Evolutionary conservation across 1,284 basidiomycete species (phyloP), one percentile per base, ranked within the genome.

Genomic region (Tremellales sp.): DNA sequence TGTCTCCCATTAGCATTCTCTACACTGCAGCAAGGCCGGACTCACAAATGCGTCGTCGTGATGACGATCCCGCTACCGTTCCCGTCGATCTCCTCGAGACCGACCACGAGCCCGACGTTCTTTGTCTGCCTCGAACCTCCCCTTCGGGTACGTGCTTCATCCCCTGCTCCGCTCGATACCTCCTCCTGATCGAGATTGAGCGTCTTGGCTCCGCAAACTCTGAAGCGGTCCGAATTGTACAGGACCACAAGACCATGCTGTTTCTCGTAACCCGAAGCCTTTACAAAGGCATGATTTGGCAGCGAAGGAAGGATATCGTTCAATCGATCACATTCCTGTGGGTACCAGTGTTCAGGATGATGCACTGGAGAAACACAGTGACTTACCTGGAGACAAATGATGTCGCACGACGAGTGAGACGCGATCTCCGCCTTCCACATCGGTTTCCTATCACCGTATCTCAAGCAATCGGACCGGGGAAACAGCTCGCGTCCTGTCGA

Each of bases 241-340:
- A 85, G 81, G 51, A 93, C 81, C 43, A 91, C 79, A 63, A 86
- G 85, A 3, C 90, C 90, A 58, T 94, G 90, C 39, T 79, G 79
- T 72, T 93, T 93, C 12, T 74, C 74, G 24, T 76, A 79, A 6
- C 87, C 88, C 27, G 78, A 75, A 3, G 81, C 81, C 65, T 81
- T 83, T 39, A 81, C 75, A 60, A 80, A 70, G 8, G 72, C 67
- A 64, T 70, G 64, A 25, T 59, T 66, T 1, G 65, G 68, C 3
- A 68, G 82, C 79, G 76, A 83, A 66, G 28, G 78, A 18, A 86
- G 75, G 63, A 86, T 71, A 4, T 79, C 79, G 14, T 82, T 81
- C 41, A 89, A 83, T 37, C 86, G 81, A 45, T 75, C 74, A 43
- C 71, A 73, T 60, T 74, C 72, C 63, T 73, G 10, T 7, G 2